Evolutionary conservation across 768 basidiomycete genomes (phyloP).

Genomic region (Boletus pseudopeckii): DNA sequence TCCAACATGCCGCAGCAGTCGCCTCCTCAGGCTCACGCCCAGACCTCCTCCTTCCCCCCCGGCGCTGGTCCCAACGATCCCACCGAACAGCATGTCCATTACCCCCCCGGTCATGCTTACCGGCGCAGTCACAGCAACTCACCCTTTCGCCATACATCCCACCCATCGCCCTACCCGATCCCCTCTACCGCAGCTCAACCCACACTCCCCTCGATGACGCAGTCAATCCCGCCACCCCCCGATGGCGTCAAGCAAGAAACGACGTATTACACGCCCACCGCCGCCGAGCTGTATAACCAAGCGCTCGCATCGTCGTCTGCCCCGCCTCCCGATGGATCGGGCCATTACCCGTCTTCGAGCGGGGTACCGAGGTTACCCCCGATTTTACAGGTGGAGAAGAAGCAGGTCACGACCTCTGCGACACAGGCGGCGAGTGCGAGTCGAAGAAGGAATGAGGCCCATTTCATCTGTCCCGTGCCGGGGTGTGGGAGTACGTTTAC

Average conservation of each 20-base stretch:
- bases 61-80: constrained; percentile 36
- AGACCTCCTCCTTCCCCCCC: constrained; percentile 34
- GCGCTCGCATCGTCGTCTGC: constrained; percentile 35
- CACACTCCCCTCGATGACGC: constrained; percentile 27
- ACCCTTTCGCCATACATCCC: constrained; percentile 38
- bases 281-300: constrained; percentile 55
- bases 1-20: constrained; percentile 32
- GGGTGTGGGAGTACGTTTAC: constrained; percentile 98
- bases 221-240: constrained; percentile 13
- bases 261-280: constrained; percentile 46
- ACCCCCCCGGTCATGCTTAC: constrained; percentile 33
- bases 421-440: constrained; percentile 91
- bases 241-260: constrained; percentile 40
- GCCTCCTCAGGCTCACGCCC: constrained; percentile 31
- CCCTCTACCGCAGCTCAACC: constrained; percentile 29
- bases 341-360: constrained; percentile 30
- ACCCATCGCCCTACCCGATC: constrained; percentile 39
- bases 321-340: constrained; percentile 18
- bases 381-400: constrained; percentile 88
- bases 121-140: constrained; percentile 32
- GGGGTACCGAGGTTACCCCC: constrained; percentile 63
- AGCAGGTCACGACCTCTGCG: constrained; percentile 92
- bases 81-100: constrained; percentile 34
- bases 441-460: constrained; percentile 84
- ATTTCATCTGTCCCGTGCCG: constrained; percentile 90